phyloP scores from a whole-genome alignment of 805 yeast species.

The Wickerhamomyces alni region DNA sequence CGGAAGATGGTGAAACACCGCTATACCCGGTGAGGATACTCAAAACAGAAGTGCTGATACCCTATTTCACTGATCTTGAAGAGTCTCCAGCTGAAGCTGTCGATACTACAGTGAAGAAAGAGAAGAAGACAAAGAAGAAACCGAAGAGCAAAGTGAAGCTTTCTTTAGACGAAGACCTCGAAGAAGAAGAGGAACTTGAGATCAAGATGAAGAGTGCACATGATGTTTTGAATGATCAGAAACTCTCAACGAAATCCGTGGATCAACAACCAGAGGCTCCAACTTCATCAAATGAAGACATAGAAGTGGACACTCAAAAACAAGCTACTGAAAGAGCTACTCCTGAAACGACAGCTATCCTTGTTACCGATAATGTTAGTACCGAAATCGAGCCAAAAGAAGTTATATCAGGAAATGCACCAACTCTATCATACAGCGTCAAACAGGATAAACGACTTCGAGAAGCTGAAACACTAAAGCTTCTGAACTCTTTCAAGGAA shows the following conservation, averaged over 20 bases:
- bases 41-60: slow-evolving; percentile 35
- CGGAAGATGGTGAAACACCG: slow-evolving; percentile 36
- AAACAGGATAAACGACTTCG: slow-evolving; percentile 8
- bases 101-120: neutral
- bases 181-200: slow-evolving; percentile 25
- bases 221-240: slow-evolving; percentile 27
- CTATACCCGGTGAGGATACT: slow-evolving; percentile 44
- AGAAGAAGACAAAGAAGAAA: slow-evolving; percentile 16
- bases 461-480: slow-evolving; percentile 23
- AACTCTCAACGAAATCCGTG: slow-evolving; percentile 8
- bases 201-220: slow-evolving; percentile 39
- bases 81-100: slow-evolving; percentile 9
- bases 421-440: no score
- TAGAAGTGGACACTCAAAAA: neutral
- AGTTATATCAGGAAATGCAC: no score
- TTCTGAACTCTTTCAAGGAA: slow-evolving; percentile 11
- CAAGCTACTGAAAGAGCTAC: no score
- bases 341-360: no score
- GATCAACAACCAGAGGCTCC: neutral
- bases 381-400: no score
- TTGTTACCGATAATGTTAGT: no score
- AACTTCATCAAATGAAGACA: no score
- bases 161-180: slow-evolving; percentile 21
- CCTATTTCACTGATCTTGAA: slow-evolving; percentile 42
- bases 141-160: slow-evolving; percentile 31